Base-by-base conservation (phyloP, 108 stramenopile species). In the Discostella stelligeroides region DNA sequence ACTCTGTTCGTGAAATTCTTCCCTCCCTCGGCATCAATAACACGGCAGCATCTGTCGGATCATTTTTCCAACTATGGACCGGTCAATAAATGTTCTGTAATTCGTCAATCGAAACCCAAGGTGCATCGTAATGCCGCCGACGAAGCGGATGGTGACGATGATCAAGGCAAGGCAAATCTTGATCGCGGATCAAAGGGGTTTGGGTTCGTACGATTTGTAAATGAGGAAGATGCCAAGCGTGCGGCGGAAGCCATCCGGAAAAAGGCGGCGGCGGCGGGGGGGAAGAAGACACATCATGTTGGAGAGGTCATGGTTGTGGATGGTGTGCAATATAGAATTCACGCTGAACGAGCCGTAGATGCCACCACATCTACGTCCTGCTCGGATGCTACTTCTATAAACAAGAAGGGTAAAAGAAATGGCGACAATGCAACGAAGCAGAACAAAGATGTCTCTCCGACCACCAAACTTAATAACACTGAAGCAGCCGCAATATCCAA, bases 41-140 rank as follows among this genome's bases (percentile, higher is more conserved):
- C 81, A 15, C 81, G 89, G 29, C 84, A 83, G 41, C 88, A 87
- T 60, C 62, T 91, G 11, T 87, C 88, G 59, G 86, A 91, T 51
- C 77, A 79, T 50, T 94, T 94, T 69, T 88, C 89, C 14, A 80
- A 91, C 65, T 82, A 88, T 71, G 92, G 92, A 39, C 92, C 92
- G 9, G 88, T 94, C 70, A 91, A 91, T 66, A 86, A 88, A 24
- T 86, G 87, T 17, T 88, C 88, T 2, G 83, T 90, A 60, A 91
- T 94, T 70, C 75, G 82, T 28, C 63, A 72, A 48, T 61, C 70
- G 12, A 68, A 76, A 23, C 27, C 40, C 17, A 61, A 37, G 23
- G 15, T 1, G 54, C 17, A 20, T 23, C 57, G 71, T 27, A 69
- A 47, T 7, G 45, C 68, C 50, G 25, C 65, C 12, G 58, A 28